These are phyloP conservation scores for Coemansia sp. DNA, from an alignment of 192 early-diverging fungal species.

Conservation along the genomic window DNA sequence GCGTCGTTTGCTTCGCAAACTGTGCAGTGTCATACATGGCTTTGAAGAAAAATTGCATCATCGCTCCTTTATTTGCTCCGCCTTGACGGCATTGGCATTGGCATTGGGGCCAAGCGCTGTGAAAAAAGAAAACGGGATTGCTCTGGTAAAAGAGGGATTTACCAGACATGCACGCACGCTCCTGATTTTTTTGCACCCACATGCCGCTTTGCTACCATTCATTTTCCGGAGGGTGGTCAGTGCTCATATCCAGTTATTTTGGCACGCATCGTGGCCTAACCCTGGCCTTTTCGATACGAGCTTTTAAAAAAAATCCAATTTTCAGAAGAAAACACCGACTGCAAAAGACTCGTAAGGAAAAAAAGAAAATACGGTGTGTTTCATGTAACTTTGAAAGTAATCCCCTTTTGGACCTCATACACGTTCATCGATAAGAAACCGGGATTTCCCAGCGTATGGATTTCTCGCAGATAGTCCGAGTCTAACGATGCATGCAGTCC, in stretches of 20 bases:
- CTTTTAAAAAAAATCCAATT: neutral
- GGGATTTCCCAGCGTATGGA: slow-evolving; percentile 7
- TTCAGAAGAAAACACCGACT: neutral
- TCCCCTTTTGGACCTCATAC: neutral
- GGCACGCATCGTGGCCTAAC: neutral
- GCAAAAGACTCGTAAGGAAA: neutral
- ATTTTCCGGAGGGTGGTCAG: neutral
- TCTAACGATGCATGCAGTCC: neutral
- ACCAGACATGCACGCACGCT: neutral
- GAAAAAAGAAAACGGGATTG: neutral
- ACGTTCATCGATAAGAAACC: neutral
- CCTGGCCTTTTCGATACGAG: neutral
- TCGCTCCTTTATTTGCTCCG: neutral
- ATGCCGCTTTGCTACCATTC: neutral
- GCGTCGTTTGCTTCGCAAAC: neutral
- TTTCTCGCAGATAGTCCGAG: neutral
- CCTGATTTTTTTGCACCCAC: neutral
- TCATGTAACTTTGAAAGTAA: neutral
- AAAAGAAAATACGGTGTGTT: neutral
- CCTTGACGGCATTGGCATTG: neutral
- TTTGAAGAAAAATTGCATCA: neutral
- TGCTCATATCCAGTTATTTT: slow-evolving; percentile 2
- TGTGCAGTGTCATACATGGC: neutral
- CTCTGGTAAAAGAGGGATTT: neutral
- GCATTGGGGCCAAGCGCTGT: neutral